A percentile compares a stretch with the other conserved stretches of the same genome.
Conservation (phyloP, 139 green algal species). For the Dunaliella sp. region DNA sequence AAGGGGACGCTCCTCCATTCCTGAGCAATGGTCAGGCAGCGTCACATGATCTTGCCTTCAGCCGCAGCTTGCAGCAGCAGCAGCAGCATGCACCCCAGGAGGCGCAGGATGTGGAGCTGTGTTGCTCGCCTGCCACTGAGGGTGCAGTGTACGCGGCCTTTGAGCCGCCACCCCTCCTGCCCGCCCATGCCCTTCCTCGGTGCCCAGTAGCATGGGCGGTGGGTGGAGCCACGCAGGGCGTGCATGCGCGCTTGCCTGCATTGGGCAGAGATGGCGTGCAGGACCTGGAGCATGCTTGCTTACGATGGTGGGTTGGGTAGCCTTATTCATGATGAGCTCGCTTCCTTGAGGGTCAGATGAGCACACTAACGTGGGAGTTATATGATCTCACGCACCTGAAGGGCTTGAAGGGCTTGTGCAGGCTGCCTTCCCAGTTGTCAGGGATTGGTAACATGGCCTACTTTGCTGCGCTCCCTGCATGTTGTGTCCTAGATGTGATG, state of each 20-base stretch:
- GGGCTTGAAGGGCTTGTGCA: neutral
- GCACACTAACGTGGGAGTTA: neutral
- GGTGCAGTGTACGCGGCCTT: conserved; percentile 21
- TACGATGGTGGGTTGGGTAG: conserved; percentile 17
- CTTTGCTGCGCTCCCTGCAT: neutral
- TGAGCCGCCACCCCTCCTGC: neutral
- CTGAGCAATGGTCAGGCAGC: no score
- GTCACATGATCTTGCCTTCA: no score
- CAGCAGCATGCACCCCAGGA: no score
- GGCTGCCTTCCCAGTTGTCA: neutral
- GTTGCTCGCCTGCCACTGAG: conserved; percentile 19
- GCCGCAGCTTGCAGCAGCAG: no score
- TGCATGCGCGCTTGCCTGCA: conserved; percentile 1
- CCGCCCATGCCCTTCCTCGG: neutral
- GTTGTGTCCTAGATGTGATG: neutral
- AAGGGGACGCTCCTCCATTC: no score
- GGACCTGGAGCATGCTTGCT: neutral
- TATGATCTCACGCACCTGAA: no score
- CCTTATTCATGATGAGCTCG: no score
- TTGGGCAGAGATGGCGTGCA: neutral
- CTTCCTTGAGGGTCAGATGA: neutral
- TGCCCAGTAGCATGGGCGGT: conserved; percentile 16
- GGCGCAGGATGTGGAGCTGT: conserved; percentile 19
- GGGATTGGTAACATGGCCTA: neutral
- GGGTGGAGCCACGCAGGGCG: neutral